Conservation (phyloP, 768 basidiomycete species). For the Cyathus striatus region DNA sequence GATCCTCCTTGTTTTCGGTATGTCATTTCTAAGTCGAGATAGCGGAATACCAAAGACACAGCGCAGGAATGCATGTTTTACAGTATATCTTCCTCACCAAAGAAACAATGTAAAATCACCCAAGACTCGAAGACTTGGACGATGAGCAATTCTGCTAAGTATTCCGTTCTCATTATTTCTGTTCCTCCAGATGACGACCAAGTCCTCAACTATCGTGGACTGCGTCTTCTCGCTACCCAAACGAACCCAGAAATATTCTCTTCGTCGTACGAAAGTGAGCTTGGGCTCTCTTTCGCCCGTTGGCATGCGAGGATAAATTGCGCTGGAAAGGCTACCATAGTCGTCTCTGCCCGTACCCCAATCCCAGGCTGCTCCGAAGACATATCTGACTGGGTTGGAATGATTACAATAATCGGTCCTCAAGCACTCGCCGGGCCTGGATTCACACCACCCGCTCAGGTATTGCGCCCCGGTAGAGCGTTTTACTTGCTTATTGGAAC, state of each 20-base stretch:
- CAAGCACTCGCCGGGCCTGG: constrained; percentile 3
- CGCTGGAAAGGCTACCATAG: constrained; percentile 13
- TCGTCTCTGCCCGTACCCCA: constrained; percentile 7
- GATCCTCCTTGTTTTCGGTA: too few species aligned
- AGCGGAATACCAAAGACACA: too few species aligned
- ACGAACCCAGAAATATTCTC: constrained; percentile 22
- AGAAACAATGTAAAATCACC: too few species aligned
- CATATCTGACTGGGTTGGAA: not conserved
- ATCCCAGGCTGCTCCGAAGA: not conserved
- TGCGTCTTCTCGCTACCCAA: constrained; percentile 20
- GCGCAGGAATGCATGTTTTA: too few species aligned
- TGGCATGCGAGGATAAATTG: constrained; percentile 20
- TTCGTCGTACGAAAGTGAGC: constrained; percentile 18
- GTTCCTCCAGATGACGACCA: not conserved
- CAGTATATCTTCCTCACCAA: too few species aligned
- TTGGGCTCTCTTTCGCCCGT: constrained; percentile 11
- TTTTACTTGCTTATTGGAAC: constrained; percentile 10
- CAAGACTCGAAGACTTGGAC: too few species aligned
- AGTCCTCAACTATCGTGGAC: not conserved
- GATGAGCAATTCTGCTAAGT: too few species aligned
- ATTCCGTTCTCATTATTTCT: not conserved
- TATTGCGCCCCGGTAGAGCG: constrained; percentile 1
- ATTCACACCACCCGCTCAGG: constrained; percentile 3
- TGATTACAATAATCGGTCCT: not conserved
- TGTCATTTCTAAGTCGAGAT: too few species aligned